Evolutionary conservation across 306 rosid genomes (phyloP).

Genomic region (Pyrus communis): DNA sequence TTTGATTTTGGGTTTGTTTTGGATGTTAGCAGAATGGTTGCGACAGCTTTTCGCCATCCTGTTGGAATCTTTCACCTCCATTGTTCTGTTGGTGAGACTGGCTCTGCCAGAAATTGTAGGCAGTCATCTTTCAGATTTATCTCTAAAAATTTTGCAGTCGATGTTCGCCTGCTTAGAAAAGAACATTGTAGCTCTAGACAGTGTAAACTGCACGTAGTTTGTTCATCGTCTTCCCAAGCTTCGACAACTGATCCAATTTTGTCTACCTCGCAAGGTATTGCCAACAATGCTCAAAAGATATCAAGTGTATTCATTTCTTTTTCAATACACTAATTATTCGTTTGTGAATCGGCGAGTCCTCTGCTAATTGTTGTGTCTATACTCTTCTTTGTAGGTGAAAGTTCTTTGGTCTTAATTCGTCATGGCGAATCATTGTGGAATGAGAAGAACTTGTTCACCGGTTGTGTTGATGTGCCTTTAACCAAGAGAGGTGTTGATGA

Average conservation of each 20-base stretch:
- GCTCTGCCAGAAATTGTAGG: conserved; percentile 1
- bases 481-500: conserved; percentile 73
- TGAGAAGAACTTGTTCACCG: conserved; percentile 78
- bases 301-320: conserved; percentile 13
- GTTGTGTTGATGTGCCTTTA: conserved; percentile 73
- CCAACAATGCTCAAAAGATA: conserved; percentile 7
- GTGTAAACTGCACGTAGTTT: neutral
- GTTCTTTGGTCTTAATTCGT: conserved; percentile 63
- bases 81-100: conserved; percentile 8
- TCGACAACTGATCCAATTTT: conserved; percentile 11
- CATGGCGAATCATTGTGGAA: conserved; percentile 82
- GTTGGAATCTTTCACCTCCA: conserved; percentile 16
- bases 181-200: conserved; percentile 1
- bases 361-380: conserved; percentile 3
- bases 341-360: neutral
- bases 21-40: conserved; percentile 32
- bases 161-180: conserved; percentile 7
- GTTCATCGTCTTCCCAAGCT: conserved; percentile 21
- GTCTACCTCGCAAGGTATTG: neutral
- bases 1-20: neutral
- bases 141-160: conserved; percentile 15
- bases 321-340: neutral
- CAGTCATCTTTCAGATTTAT: conserved; percentile 17
- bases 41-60: conserved; percentile 22
- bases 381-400: conserved; percentile 38